Conservation (phyloP, 495 filamentous ascomycete species). For the Neurospora sp. region DNA sequence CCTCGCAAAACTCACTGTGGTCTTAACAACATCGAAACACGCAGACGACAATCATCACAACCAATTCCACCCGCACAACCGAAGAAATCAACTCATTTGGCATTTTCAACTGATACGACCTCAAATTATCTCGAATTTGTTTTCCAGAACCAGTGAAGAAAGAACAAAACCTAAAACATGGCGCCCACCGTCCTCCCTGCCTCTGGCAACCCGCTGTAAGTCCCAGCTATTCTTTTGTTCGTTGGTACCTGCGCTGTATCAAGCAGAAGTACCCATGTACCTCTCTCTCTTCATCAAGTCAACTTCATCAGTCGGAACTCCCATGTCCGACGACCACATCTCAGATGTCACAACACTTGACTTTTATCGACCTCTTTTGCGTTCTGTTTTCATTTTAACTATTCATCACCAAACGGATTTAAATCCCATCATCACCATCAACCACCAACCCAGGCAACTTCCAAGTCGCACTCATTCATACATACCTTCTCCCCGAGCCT, state of each 20-base stretch:
- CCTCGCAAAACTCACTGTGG: background rate
- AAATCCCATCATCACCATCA: too few relatives aligned
- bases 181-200: conserved; percentile 42
- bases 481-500: too few relatives aligned
- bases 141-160: background rate
- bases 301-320: too few relatives aligned
- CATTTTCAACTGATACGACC: background rate
- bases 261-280: background rate
- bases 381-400: background rate
- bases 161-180: conserved; percentile 20
- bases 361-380: background rate
- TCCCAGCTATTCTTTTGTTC: background rate
- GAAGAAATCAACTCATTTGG: background rate
- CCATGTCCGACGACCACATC: background rate
- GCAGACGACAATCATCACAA: background rate
- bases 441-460: too few relatives aligned
- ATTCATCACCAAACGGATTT: too few relatives aligned
- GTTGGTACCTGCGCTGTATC: background rate
- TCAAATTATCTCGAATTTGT: background rate
- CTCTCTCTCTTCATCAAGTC: background rate
- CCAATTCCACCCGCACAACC: background rate
- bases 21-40: background rate
- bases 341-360: background rate
- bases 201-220: conserved; percentile 46
- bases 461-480: too few relatives aligned